Percentiles rank a stretch among this genome's conserved stretches.
These are phyloP conservation scores for Acrocalymma vagum DNA, from an alignment of 2,329 filamentous ascomycete genomes.

Conservation along the genomic window DNA sequence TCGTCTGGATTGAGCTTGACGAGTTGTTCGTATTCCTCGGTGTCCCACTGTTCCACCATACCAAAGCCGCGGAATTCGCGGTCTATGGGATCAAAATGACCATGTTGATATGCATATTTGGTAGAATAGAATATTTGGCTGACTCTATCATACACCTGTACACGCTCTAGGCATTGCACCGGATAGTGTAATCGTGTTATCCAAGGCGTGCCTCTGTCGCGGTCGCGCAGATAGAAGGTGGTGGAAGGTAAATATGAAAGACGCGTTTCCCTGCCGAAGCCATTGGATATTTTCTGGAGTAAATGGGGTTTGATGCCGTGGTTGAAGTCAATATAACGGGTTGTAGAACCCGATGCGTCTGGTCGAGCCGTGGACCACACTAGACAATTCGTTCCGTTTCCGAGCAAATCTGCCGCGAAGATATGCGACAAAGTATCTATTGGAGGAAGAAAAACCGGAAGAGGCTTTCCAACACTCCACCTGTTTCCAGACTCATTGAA, in stretches of 20 bases:
- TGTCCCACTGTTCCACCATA: constrained; percentile 36
- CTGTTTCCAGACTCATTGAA: constrained; percentile 19
- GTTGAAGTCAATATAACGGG: background rate
- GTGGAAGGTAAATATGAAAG: constrained; percentile 30
- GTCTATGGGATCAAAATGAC: constrained; percentile 36
- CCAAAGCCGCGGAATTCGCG: constrained; percentile 42
- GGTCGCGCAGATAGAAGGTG: constrained; percentile 30
- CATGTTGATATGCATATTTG: constrained; percentile 17
- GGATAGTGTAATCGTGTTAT: constrained; percentile 34
- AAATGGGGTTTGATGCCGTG: constrained; percentile 1
- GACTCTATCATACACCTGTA: background rate
- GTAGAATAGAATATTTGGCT: background rate
- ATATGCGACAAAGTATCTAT: constrained; percentile 29
- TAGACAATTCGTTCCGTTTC: constrained; percentile 1
- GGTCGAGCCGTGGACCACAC: background rate
- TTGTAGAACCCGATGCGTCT: background rate
- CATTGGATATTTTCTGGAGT: constrained; percentile 24
- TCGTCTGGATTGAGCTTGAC: background rate
- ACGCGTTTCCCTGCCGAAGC: constrained; percentile 22
- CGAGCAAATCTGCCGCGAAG: constrained; percentile 25
- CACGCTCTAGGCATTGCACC: constrained; percentile 30
- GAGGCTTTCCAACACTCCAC: background rate
- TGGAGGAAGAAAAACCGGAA: background rate
- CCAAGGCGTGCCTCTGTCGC: constrained; percentile 29
- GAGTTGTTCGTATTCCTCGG: constrained; percentile 10